Evolutionary conservation across 805 yeast genomes (phyloP).

Genomic region (Dipodascus geniculatus): DNA sequence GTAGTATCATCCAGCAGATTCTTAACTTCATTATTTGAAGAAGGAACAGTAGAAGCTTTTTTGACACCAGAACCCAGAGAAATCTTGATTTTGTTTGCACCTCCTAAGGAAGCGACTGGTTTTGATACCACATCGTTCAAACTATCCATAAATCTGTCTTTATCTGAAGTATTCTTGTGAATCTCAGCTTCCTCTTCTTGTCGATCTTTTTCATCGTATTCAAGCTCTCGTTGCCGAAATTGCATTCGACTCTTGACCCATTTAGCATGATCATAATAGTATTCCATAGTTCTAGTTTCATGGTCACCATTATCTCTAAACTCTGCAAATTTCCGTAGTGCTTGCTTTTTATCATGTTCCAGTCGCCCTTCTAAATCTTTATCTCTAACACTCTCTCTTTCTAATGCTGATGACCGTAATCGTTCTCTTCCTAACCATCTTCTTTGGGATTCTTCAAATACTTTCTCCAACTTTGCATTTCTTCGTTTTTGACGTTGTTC

Average conservation of each 20-base stretch:
- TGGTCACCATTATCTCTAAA: slow-evolving; percentile 15
- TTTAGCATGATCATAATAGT: slow-evolving; percentile 17
- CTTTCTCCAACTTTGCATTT: slow-evolving; percentile 7
- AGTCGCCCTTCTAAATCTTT: slow-evolving; percentile 5
- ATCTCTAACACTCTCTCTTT: slow-evolving; percentile 12
- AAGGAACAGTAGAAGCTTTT: neutral
- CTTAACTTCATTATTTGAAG: neutral
- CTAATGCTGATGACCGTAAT: slow-evolving; percentile 23
- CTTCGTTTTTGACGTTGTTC: slow-evolving; percentile 5
- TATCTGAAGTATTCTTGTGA: neutral
- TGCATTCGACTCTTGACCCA: slow-evolving; percentile 17
- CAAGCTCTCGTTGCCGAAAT: slow-evolving; percentile 14
- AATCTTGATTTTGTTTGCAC: neutral
- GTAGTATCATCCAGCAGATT: neutral
- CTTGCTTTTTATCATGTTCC: slow-evolving; percentile 7
- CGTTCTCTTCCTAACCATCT: slow-evolving; percentile 29
- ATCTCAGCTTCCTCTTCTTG: slow-evolving; percentile 13
- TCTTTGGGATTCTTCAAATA: slow-evolving; percentile 23
- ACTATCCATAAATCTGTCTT: neutral
- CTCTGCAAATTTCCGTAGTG: slow-evolving; percentile 8
- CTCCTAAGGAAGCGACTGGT: neutral
- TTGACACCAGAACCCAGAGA: neutral
- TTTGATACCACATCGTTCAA: neutral
- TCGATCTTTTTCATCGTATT: slow-evolving; percentile 11
- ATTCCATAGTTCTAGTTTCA: slow-evolving; percentile 9